phyloP scores from a whole-genome alignment of 306 rosid species.

The Castanea mollissima region DNA sequence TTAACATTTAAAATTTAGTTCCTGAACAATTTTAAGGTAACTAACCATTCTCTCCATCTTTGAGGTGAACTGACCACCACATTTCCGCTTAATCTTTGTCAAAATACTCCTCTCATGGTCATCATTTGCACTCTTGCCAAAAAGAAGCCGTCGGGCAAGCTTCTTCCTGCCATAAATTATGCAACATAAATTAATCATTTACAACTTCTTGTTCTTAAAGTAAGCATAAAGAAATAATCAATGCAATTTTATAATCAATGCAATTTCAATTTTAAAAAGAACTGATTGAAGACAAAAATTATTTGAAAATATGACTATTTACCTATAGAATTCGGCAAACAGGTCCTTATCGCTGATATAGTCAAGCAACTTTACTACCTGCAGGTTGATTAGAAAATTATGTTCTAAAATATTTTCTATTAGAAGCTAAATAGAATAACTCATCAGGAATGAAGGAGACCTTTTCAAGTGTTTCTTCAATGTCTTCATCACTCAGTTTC shows the following conservation, averaged over 20 bases:
- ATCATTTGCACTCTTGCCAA: slow-evolving; percentile 72
- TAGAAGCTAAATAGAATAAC: slow-evolving; percentile 1
- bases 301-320: background rate
- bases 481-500: slow-evolving; percentile 74
- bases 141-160: slow-evolving; percentile 85
- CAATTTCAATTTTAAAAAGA: background rate
- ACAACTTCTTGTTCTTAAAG: background rate
- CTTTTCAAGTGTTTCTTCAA: slow-evolving; percentile 93
- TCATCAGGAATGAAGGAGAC: slow-evolving; percentile 34
- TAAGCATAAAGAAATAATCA: background rate
- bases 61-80: slow-evolving; percentile 84
- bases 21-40: background rate
- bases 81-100: slow-evolving; percentile 72
- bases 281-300: background rate
- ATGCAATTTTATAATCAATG: background rate
- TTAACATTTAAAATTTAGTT: background rate
- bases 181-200: background rate
- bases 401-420: background rate
- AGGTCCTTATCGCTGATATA: slow-evolving; percentile 84
- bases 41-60: slow-evolving; percentile 98
- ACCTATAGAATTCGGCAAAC: slow-evolving; percentile 82
- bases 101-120: slow-evolving; percentile 74
- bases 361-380: slow-evolving; percentile 77
- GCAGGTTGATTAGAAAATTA: slow-evolving; percentile 4
- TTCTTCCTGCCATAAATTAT: slow-evolving; percentile 55